Evolutionary conservation across 163 green algal genomes (phyloP), one percentile per base, ranked within the genome.

Genomic region (Trebouxiophyceae sp.): DNA sequence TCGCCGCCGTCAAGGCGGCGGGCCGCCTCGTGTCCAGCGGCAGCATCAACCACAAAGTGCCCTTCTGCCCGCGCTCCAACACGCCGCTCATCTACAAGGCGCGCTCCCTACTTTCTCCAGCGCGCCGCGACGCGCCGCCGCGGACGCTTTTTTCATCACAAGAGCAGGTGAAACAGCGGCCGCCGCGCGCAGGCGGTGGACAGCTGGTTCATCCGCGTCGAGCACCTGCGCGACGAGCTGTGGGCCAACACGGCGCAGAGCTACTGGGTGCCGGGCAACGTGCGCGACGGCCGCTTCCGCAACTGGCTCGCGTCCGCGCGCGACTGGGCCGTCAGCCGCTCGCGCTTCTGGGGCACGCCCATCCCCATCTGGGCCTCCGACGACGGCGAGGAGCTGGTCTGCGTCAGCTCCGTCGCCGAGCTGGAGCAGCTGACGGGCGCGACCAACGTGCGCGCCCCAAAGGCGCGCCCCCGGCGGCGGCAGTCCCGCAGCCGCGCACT

Each of bases 211-310:
- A 86, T 99, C 23, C 77, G 70, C 30, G 91, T 99, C 45, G 90
- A 96, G 75, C 64, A 75, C 1, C 90, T 98, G 71, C 96, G 95
- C 74, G 82, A 92, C 27, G 69, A 70, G 33, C 80, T 99, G 67
- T 71, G 97, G 74, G 81, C 71, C 61, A 95, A 92, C 84, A 98
- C 96, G 76, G 78, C 70, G 63, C 34, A 90, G 67, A 99, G 92
- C 4, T 81, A 90, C 69, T 98, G 93, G 93, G 90, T 97, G 66
- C 47, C 47, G 23, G 23, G 7, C 33, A 65, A 65, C n/a, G 20
- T 99, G 16, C 94, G 96, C 77, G 95, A 99, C 71, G 96, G 96
- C 81, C 86, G 95, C 55, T 99, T 99, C 83, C 86, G 97, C 78
- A 98, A 98, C 81, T 99, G 95, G 95, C 87, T 99, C n/a, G 77